Base-by-base conservation (phyloP, 495 filamentous ascomycete genomes). In the Aspergillus biplanus region DNA sequence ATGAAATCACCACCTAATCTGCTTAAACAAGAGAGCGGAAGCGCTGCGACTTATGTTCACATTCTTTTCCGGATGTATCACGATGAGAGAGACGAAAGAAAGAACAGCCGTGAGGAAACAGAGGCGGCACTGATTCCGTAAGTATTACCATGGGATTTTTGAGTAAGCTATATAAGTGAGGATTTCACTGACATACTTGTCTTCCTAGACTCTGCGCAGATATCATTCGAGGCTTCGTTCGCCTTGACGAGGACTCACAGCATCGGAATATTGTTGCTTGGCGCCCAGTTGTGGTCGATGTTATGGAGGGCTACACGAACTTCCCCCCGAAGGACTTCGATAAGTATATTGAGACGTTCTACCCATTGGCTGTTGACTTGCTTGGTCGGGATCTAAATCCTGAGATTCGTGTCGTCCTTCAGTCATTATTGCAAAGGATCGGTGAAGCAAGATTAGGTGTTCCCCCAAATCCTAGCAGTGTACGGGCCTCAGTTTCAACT, bases 1-100 rank as follows among this genome's bases (percentile, higher is more conserved):
- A 99, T 99, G 95, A 97, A 97, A 77, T 93, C 97, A 72, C 96
- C 96, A 35, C 95, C 95, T 5, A 99, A 99, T 71, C 77, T 99
- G n/a, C 84, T 99, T 32, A 99, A 99, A 78, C 95, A 99, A 74
- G 95, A 99, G 75, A 90, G 86, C 61, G 93, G 95, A 48, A 90
- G 89, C 69, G 95, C 95, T 11, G 89, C 91, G 0, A 97, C 96
- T 2, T 99, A 98, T 68, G 90, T 98, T 32, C 87, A 87, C 59
- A 99, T 99, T 56, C 76, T 99, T 21, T 88, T 98, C 71, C 85
- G 96, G 31, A 99, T 99, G 95, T 98, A 97, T 75, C 91, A 90
- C 56, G 95, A 99, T 70, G 89, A 90, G 54, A 82, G 86, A 31
- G 87, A 89, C 15, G 95, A 97, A 75, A 84, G 95, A 50, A 88